Evolutionary conservation across 2,329 filamentous ascomycete genomes (phyloP), one percentile per base, ranked within the genome.

Genomic region (Cladophialophora psammophila): DNA sequence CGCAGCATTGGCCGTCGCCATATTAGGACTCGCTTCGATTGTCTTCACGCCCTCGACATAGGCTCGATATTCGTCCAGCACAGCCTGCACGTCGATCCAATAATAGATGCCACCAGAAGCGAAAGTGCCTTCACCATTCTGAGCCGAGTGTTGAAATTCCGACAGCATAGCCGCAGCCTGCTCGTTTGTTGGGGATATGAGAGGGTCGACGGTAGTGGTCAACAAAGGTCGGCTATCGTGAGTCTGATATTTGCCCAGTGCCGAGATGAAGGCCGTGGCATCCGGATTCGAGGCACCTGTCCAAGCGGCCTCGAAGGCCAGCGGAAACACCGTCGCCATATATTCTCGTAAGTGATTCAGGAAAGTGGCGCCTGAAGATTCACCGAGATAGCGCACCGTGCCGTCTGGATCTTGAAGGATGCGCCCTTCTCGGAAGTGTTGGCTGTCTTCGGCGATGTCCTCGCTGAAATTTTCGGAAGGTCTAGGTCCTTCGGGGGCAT

Each of bases 341-440:
- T 85, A 81, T 59, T 79, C 79, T 68, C 85, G 85, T 50, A 85
- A 73, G 18, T 81, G 76, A 65, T 85, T 83, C 5, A 85, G 78
- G 61, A 85, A 85, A 0, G 80, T 83, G 10, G 82, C 81, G 15
- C 82, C 83, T 26, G 83, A 84, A 7, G 83, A 84, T 71, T 81
- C 81, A 45, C 84, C 84, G 2, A 83, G 78, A 71, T 82, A 85
- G 12, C 82, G 80, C 1, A 78, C 74, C 31, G 78, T 81, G 31
- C 82, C 82, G 53, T 81, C 78, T 2, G 75, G 74, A 66, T 85
- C 83, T 32, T 80, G 76, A 5, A 85, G 77, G 18, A 83, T 73
- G 20, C 80, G 77, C 7, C 81, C 82, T 64, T 67, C 65, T 18
- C 65, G 53, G 6, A 67, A 5, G 13, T 63, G 53, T 48, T 67